Base-by-base conservation (phyloP, 352 stramenopile species). In the Globisporangium orthogonon region DNA sequence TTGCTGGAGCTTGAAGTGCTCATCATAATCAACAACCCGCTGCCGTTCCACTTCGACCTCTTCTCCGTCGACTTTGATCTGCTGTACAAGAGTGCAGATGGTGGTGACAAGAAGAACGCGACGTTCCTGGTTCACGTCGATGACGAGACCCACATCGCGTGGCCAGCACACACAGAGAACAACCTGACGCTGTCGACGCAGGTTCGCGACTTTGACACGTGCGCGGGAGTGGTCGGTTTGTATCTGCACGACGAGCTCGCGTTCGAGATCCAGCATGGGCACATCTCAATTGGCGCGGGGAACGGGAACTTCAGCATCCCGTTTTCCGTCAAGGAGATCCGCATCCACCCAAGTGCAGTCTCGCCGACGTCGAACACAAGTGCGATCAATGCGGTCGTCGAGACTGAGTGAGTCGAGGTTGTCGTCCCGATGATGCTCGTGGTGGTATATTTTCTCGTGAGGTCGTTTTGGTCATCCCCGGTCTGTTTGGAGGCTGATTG, bases 11-110 rank as follows among this genome's bases (percentile, higher is more conserved):
- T 94, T 9, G 73, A 84, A 52, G 80, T 94, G 46, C 61, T 60
- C n/a, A 74, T 94, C 46, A 76, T 67, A 43, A 73, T 92, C 54
- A 75, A 91, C 73, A 92, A 94, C 62, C 84, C 84, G 18, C 62
- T 94, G 37, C 84, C 84, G 37, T 87, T 94, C 56, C 66, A 76
- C 44, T 85, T 94, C 35, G 69, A 88, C 51, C 74, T 94, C 14
- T 87, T 79, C 41, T 66, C 67, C 13, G 69, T 91, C 15, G 66
- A 86, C 53, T 78, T 91, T 17, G 74, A 94, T 43, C 52, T 94
- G 17, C 56, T 87, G 10, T 94, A 91, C 61, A 73, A 75, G 56
- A 72, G 65, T 48, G 54, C 55, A n/a, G 50, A 67, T 40, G 28
- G 47, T 29, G 46, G 52, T 17, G 55, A 54, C 7, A 39, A 17